Evolutionary conservation across 2,329 filamentous ascomycete genomes (phyloP).

Genomic region (Zasmidium angulare): DNA sequence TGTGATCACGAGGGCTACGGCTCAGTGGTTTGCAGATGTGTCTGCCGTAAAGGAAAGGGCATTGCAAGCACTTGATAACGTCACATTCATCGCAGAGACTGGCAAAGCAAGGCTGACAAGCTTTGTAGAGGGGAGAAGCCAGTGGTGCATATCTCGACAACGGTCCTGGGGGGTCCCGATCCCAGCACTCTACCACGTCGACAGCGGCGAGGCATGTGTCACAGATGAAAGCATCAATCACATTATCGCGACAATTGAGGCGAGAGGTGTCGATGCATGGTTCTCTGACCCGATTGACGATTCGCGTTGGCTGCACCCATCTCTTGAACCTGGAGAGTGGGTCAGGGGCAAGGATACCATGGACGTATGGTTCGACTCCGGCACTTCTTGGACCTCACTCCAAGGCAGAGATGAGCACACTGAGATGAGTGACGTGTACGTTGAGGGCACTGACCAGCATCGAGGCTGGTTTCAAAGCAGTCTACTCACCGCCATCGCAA

Average conservation of each 20-base stretch:
- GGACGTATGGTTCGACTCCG: conserved; percentile 99
- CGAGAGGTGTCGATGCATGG: conserved; percentile 87
- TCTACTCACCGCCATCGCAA: conserved; percentile 79
- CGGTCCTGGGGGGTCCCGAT: conserved; percentile 97
- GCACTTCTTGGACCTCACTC: conserved; percentile 78
- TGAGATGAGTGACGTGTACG: conserved; percentile 75
- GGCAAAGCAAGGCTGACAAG: conserved; percentile 75
- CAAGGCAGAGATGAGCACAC: conserved; percentile 34
- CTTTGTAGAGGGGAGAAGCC: conserved; percentile 82
- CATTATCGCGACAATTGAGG: conserved; percentile 74
- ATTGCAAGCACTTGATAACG: conserved; percentile 65
- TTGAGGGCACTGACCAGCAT: conserved; percentile 95
- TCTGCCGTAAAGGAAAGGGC: conserved; percentile 75
- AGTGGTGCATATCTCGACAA: conserved; percentile 98
- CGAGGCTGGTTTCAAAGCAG: conserved; percentile 98
- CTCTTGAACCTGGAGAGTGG: conserved; percentile 59
- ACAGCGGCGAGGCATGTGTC: conserved; percentile 66
- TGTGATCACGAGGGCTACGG: conserved; percentile 85
- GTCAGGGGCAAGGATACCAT: conserved; percentile 87
- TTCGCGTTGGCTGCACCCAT: conserved; percentile 70
- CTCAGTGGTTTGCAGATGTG: conserved; percentile 97
- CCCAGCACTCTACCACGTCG: conserved; percentile 75
- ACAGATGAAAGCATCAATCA: conserved; percentile 77
- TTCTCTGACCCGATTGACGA: conserved; percentile 82
- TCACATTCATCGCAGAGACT: conserved; percentile 74